Evolutionary conservation across 345 rosid genomes (phyloP).

Genomic region (Brassica cretica): DNA sequence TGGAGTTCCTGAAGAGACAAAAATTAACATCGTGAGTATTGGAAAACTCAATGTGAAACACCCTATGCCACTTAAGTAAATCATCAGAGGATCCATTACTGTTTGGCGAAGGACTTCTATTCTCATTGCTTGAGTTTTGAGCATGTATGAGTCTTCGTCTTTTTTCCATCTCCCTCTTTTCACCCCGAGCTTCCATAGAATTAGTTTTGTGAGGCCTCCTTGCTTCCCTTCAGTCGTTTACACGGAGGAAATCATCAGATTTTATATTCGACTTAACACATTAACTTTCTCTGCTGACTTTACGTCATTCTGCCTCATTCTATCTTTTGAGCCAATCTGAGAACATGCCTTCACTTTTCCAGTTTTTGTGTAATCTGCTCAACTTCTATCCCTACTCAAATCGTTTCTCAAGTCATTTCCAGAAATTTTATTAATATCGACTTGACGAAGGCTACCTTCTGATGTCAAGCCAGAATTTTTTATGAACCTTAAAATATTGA

Average conservation of each 20-base stretch:
- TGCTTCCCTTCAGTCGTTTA: too few relatives aligned
- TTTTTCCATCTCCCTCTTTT: too few relatives aligned
- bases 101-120: too few relatives aligned
- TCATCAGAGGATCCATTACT: conserved; percentile 72
- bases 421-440: too few relatives aligned
- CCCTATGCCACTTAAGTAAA: conserved; percentile 54
- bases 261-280: too few relatives aligned
- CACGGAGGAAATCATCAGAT: too few relatives aligned
- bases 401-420: neutral
- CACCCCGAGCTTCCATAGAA: too few relatives aligned
- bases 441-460: neutral
- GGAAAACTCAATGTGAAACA: conserved; percentile 5
- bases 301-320: too few relatives aligned
- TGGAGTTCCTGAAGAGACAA: conserved; percentile 52
- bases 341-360: conserved; percentile 54
- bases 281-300: too few relatives aligned
- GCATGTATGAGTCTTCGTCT: too few relatives aligned
- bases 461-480: neutral
- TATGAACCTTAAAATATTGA: neutral
- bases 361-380: conserved; percentile 44
- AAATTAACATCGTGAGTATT: neutral
- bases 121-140: too few relatives aligned
- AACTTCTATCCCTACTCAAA: conserved; percentile 15
- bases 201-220: too few relatives aligned
- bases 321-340: conserved; percentile 35